Evolutionary conservation across 257 asterid genomes (phyloP).

Genomic region (Ajuga chamaepitys): DNA sequence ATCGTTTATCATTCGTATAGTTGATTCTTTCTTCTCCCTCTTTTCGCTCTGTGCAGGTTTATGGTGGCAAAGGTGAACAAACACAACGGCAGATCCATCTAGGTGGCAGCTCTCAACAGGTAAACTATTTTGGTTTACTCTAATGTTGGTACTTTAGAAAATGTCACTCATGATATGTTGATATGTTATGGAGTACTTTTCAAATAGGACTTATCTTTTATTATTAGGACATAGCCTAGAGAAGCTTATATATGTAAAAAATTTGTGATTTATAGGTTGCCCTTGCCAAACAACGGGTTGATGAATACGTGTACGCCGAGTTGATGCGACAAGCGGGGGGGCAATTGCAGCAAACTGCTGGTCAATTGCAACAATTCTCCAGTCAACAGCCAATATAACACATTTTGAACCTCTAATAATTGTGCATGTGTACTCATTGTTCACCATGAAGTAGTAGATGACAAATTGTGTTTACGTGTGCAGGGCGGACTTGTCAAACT

Average conservation of each 20-base stretch:
- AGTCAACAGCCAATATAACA: slow-evolving; percentile 19
- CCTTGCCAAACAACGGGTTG: slow-evolving; percentile 86
- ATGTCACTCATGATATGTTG: no score
- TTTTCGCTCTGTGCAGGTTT: slow-evolving; percentile 42
- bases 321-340: slow-evolving; percentile 49
- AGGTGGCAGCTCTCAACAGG: slow-evolving; percentile 89
- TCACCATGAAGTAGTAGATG: not conserved
- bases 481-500: slow-evolving; percentile 50
- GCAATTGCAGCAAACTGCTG: slow-evolving; percentile 14
- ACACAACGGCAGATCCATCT: slow-evolving; percentile 86
- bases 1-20: not conserved
- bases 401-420: not conserved
- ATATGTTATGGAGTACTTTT: no score
- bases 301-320: slow-evolving; percentile 77
- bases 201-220: not conserved
- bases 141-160: no score
- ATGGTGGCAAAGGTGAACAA: slow-evolving; percentile 88
- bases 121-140: no score
- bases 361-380: slow-evolving; percentile 19
- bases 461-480: slow-evolving; percentile 3
- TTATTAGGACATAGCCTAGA: no score
- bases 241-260: not conserved
- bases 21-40: not conserved
- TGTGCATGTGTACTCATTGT: not conserved
- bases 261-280: slow-evolving; percentile 37